phyloP scores from a whole-genome alignment of 768 basidiomycete species.

The Suillus luteus region DNA sequence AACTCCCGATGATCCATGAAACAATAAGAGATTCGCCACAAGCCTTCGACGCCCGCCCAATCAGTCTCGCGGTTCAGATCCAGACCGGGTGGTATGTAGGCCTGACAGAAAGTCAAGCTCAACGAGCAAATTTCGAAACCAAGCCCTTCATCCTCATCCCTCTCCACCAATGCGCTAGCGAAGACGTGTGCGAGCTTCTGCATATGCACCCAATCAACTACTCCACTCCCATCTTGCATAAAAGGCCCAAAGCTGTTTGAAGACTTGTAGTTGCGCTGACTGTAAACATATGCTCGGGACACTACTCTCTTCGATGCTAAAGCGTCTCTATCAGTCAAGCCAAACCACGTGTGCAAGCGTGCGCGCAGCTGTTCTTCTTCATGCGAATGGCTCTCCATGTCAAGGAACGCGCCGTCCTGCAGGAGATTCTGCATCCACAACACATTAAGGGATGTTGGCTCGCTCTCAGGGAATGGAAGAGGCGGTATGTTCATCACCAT shows the following conservation, averaged over 20 bases:
- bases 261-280: constrained; percentile 54
- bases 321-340: constrained; percentile 51
- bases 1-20: constrained; percentile 72
- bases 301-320: constrained; percentile 33
- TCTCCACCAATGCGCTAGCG: constrained; percentile 51
- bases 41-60: constrained; percentile 49
- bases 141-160: constrained; percentile 32
- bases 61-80: constrained; percentile 34
- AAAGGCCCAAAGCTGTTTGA: constrained; percentile 62
- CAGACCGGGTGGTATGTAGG: constrained; percentile 42
- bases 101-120: constrained; percentile 57
- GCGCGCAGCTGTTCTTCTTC: constrained; percentile 51
- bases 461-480: constrained; percentile 25
- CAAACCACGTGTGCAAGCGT: constrained; percentile 57
- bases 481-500: constrained; percentile 48
- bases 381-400: constrained; percentile 22
- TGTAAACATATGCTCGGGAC: constrained; percentile 62
- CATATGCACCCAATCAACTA: constrained; percentile 63
- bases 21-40: constrained; percentile 65
- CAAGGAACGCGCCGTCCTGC: constrained; percentile 46
- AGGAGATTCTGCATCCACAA: constrained; percentile 51
- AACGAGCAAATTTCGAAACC: constrained; percentile 40
- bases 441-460: constrained; percentile 50
- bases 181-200: constrained; percentile 57
- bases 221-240: constrained; percentile 41